Evolutionary conservation across 2,329 filamentous ascomycete species (phyloP).

Genomic region (Fusarium sp.): DNA sequence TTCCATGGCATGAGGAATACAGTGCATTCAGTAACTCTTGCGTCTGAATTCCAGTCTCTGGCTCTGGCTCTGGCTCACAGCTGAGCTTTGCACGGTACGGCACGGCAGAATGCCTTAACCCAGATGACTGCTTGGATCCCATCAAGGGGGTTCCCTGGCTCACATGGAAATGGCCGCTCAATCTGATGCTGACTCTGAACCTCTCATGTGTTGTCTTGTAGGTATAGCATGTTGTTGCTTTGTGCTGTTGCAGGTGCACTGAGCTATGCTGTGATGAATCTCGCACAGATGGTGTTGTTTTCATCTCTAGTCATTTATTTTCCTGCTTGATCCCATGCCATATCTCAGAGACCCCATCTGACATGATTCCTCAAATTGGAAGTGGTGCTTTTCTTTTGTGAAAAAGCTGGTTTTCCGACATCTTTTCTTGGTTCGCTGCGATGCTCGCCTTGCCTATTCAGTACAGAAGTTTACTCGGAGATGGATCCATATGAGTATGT

Average conservation of each 20-base stretch:
- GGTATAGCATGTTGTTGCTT: slow-evolving; percentile 26
- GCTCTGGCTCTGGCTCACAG: slow-evolving; percentile 20
- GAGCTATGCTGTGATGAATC: slow-evolving; percentile 26
- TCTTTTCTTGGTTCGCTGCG: slow-evolving; percentile 16
- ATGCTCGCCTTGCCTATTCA: slow-evolving; percentile 24
- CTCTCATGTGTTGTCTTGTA: slow-evolving; percentile 37
- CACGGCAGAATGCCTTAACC: slow-evolving; percentile 7
- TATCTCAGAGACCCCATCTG: slow-evolving; percentile 9
- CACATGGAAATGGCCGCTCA: slow-evolving; percentile 20
- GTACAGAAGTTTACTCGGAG: slow-evolving; percentile 8
- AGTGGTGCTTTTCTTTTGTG: slow-evolving; percentile 20
- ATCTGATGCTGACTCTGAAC: slow-evolving; percentile 29
- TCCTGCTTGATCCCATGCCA: slow-evolving; percentile 20
- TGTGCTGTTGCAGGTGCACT: slow-evolving; percentile 18
- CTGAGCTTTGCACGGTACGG: slow-evolving; percentile 11
- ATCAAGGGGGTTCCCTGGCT: slow-evolving; percentile 32
- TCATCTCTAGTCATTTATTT: slow-evolving; percentile 18
- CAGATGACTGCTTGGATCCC: slow-evolving; percentile 15
- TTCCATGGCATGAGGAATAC: slow-evolving; percentile 23
- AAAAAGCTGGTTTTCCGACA: slow-evolving; percentile 23
- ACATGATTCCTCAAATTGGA: slow-evolving; percentile 21
- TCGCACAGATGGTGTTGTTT: slow-evolving; percentile 36
- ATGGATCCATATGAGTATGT: slow-evolving; percentile 25
- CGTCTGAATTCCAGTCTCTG: slow-evolving; percentile 5
- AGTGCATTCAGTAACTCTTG: background rate